These are phyloP conservation scores for Ophiostoma sp. DNA, from an alignment of 2,329 filamentous ascomycete genomes.

Conservation along the genomic window DNA sequence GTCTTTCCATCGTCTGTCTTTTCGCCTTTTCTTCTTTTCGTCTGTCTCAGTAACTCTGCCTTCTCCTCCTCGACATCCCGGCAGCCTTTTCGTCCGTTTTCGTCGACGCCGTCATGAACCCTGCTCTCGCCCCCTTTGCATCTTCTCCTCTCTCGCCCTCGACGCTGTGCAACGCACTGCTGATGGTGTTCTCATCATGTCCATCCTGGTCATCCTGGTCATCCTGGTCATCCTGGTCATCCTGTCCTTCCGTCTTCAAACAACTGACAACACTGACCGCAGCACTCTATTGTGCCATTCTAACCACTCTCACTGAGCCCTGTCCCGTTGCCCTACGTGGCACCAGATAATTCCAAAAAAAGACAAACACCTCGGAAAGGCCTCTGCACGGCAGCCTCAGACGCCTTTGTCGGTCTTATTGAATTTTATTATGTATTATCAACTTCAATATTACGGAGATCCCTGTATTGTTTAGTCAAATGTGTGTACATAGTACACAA, in stretches of 20 bases:
- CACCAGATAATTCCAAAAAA: not conserved
- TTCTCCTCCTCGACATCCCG: not conserved
- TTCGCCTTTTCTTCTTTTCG: not conserved
- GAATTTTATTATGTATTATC: not conserved
- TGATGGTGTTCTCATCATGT: not conserved
- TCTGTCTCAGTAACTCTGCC: not conserved
- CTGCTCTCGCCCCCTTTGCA: not conserved
- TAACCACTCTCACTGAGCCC: not conserved
- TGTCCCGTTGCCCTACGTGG: not conserved
- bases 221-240: too few relatives aligned
- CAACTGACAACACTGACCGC: not conserved
- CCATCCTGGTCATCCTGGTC: too few relatives aligned
- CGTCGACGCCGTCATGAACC: slow-evolving; percentile 5
- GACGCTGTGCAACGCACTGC: slow-evolving; percentile 3
- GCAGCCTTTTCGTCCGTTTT: not conserved
- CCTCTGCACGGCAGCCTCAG: not conserved
- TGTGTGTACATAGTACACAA: not conserved
- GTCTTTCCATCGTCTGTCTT: not conserved
- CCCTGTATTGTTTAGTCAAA: not conserved
- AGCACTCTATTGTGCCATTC: too few relatives aligned
- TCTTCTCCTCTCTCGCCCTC: not conserved
- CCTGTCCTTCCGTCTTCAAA: not conserved
- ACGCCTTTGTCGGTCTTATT: slow-evolving; percentile 1
- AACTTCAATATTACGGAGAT: not conserved
- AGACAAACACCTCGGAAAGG: not conserved